Evolutionary conservation across 345 rosid genomes (phyloP).

Genomic region (Raphanus sativus): DNA sequence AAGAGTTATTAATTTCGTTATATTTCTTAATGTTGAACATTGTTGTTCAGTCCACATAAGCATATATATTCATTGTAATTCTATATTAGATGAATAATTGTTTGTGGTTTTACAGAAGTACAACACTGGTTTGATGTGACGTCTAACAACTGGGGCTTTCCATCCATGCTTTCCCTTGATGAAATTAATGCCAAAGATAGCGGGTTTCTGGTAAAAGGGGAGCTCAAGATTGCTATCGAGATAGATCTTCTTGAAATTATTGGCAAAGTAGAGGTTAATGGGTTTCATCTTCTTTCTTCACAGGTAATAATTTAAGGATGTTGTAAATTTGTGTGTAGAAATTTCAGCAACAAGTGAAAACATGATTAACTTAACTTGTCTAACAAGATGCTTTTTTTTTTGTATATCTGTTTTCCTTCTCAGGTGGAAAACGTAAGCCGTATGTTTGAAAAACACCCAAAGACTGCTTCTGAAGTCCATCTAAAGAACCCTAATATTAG

Average conservation of each 20-base stretch:
- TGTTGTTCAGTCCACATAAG: background rate
- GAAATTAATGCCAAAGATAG: background rate
- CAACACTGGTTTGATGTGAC: constrained; percentile 1
- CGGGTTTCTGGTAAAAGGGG: constrained; percentile 43
- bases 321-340: background rate
- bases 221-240: constrained; percentile 63
- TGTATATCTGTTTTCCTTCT: background rate
- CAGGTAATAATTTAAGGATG: background rate
- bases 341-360: background rate
- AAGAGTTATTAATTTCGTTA: background rate
- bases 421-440: background rate
- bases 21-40: background rate
- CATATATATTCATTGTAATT: background rate
- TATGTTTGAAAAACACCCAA: background rate
- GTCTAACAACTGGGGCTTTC: background rate
- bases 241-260: constrained; percentile 34
- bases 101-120: background rate
- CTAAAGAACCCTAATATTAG: background rate
- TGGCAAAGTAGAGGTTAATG: constrained; percentile 23
- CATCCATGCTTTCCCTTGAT: background rate
- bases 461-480: background rate
- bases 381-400: background rate
- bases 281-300: constrained; percentile 3
- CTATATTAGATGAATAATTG: background rate
- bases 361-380: background rate